phyloP scores from a whole-genome alignment of 352 stramenopile genomes.

The Phytophthora megakarya region DNA sequence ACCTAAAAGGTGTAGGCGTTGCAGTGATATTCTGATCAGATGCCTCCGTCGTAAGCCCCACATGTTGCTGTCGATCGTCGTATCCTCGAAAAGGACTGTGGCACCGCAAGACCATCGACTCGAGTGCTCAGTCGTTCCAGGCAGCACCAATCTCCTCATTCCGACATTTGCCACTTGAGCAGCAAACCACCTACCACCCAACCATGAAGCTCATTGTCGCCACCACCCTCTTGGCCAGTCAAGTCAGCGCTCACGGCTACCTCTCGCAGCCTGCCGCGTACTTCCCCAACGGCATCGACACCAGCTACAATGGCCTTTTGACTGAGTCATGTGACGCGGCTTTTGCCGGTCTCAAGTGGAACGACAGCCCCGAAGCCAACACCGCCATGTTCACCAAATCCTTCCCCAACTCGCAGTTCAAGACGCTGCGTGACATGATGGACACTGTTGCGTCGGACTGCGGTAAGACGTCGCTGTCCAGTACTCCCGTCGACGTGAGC shows the following conservation, averaged over 20 bases:
- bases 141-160: constrained; percentile 18
- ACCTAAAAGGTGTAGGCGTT: constrained; percentile 2
- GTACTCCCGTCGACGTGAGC: constrained; percentile 39
- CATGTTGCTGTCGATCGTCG: constrained; percentile 19
- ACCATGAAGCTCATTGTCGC: constrained; percentile 37
- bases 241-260: constrained; percentile 46
- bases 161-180: constrained; percentile 29
- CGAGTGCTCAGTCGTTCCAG: not conserved
- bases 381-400: constrained; percentile 34
- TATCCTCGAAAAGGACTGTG: not conserved
- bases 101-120: constrained; percentile 17
- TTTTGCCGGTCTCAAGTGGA: constrained; percentile 37
- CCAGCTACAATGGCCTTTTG: constrained; percentile 31
- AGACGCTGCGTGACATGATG: constrained; percentile 40
- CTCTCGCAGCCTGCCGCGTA: constrained; percentile 38
- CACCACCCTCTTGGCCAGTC: constrained; percentile 25
- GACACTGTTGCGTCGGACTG: constrained; percentile 38
- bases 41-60: constrained; percentile 20
- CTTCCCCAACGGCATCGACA: constrained; percentile 40
- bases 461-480: constrained; percentile 23
- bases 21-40: constrained; percentile 11
- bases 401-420: constrained; percentile 39
- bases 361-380: constrained; percentile 34
- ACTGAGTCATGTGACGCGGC: constrained; percentile 29
- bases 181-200: constrained; percentile 8